Evolutionary conservation across 305 asterid species (phyloP), one percentile per base, ranked within the genome.

Genomic region (Nicotiana rustica): DNA sequence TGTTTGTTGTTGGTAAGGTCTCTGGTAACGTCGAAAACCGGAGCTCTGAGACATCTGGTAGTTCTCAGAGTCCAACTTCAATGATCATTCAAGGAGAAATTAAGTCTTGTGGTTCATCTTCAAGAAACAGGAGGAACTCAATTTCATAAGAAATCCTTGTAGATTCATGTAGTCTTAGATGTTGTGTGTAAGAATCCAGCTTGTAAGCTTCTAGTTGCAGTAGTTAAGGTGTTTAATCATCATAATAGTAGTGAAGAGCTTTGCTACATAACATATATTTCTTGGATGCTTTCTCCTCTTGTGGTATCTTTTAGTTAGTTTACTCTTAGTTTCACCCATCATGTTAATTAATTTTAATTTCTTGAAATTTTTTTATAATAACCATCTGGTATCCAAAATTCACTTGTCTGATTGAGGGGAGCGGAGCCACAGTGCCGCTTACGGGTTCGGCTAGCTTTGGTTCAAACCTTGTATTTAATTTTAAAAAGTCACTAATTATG

Each of bases 31-130:
- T 90, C n/a, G 97, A 94, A 81, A 92, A 90, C 68, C 91, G 86
- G 87, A 92, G 97, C 85, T 91, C 97, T 8, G 99, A 92, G 85
- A 94, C 99, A 55, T 93, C 97, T 4, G 96, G 86, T 7, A 92
- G 99, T 79, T 94, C 97, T 7, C 97, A 90, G 85, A 95, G 99
- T 90, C 98, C 98, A 1, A 79, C 84, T 29, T 93, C 94, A 9
- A 85, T 87, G 92, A 81, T 8, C 29, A 75, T 86, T 47, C 91
- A 81, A 80, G 94, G 93, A 47, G 94, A 92, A 70, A 86, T 68
- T 0, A 95, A 93, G 83, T 82, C 96, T 1, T 87, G 92, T 19
- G 85, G 83, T 62, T 82, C 88, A 69, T 88, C 89, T 70, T 85
- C 92, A 19, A 92, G 95, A 66, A 86, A 86, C 67, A 85, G 97